Conservation (phyloP, 352 stramenopile genomes). For the Pythium phragmitis region DNA sequence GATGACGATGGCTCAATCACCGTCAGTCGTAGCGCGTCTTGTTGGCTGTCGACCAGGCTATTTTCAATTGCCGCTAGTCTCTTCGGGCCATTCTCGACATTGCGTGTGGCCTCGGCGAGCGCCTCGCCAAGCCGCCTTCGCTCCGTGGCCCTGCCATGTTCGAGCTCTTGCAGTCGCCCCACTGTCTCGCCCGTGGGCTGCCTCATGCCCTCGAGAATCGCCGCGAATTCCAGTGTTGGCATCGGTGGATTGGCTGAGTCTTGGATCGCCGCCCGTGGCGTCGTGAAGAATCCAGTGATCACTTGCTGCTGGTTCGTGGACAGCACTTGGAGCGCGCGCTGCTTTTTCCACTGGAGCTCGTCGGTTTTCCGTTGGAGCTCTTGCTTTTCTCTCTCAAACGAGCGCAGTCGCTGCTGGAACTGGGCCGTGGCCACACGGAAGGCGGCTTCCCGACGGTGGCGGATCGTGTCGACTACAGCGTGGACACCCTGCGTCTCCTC, state of each 20-base stretch:
- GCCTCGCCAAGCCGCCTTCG: conserved; percentile 27
- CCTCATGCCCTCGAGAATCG: conserved; percentile 35
- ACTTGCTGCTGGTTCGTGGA: conserved; percentile 57
- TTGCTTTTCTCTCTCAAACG: conserved; percentile 45
- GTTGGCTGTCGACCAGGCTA: conserved; percentile 27
- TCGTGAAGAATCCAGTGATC: conserved; percentile 47
- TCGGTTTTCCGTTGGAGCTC: conserved; percentile 32
- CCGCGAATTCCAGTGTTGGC: conserved; percentile 34
- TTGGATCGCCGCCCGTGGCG: conserved; percentile 20
- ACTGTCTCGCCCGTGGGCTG: conserved; percentile 38
- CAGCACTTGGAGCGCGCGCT: conserved; percentile 53
- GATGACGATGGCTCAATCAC: background rate
- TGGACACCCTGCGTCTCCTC: conserved; percentile 3
- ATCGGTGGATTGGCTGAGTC: background rate
- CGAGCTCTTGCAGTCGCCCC: conserved; percentile 27
- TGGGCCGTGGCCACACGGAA: conserved; percentile 35
- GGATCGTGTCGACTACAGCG: conserved; percentile 35
- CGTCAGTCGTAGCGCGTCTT: conserved; percentile 23
- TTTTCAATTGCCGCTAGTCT: conserved; percentile 33
- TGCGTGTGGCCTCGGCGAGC: conserved; percentile 32
- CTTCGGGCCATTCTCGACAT: conserved; percentile 21
- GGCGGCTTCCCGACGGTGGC: conserved; percentile 32
- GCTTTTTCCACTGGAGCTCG: conserved; percentile 37
- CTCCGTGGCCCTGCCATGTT: conserved; percentile 29
- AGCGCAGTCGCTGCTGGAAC: conserved; percentile 36